phyloP scores from a whole-genome alignment of 2,329 filamentous ascomycete genomes.

The Ophiostoma himal-ulmi region DNA sequence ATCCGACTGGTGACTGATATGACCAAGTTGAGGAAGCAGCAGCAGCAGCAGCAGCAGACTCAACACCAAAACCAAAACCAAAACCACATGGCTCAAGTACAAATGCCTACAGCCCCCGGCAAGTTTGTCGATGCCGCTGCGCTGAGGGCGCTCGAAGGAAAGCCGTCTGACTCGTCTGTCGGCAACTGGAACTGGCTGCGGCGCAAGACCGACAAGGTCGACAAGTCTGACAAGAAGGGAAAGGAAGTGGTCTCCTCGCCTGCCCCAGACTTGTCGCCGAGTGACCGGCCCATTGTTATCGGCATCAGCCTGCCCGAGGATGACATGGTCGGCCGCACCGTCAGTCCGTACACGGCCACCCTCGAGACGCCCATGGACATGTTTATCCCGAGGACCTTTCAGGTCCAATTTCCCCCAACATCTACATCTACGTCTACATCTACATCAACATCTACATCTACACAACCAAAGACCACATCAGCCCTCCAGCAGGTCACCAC shows the following conservation, averaged over 20 bases:
- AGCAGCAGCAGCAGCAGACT: slow-evolving; percentile 36
- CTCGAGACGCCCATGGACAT: slow-evolving; percentile 39
- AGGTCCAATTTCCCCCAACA: not conserved
- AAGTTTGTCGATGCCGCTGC: slow-evolving; percentile 57
- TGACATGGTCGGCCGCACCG: slow-evolving; percentile 39
- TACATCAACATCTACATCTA: too few relatives aligned
- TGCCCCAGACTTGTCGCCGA: slow-evolving; percentile 55
- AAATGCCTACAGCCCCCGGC: slow-evolving; percentile 30
- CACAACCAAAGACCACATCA: not conserved
- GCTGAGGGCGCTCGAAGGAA: slow-evolving; percentile 54
- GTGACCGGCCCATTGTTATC: slow-evolving; percentile 66
- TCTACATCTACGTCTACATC: not conserved
- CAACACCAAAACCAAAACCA: slow-evolving; percentile 36
- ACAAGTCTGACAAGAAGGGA: slow-evolving; percentile 13
- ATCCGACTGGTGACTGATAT: slow-evolving; percentile 68
- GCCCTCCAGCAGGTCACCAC: not conserved
- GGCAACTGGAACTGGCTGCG: slow-evolving; percentile 54
- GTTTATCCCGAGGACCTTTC: slow-evolving; percentile 21
- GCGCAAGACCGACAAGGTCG: slow-evolving; percentile 34
- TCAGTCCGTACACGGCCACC: slow-evolving; percentile 48
- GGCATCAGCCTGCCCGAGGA: slow-evolving; percentile 61
- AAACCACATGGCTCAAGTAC: slow-evolving; percentile 29
- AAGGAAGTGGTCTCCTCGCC: slow-evolving; percentile 20
- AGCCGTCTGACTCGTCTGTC: slow-evolving; percentile 48
- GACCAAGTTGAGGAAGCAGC: slow-evolving; percentile 43